Conservation (phyloP, 225 moss, liverwort and hornwort species). For the Rhytidiadelphus loreus region DNA sequence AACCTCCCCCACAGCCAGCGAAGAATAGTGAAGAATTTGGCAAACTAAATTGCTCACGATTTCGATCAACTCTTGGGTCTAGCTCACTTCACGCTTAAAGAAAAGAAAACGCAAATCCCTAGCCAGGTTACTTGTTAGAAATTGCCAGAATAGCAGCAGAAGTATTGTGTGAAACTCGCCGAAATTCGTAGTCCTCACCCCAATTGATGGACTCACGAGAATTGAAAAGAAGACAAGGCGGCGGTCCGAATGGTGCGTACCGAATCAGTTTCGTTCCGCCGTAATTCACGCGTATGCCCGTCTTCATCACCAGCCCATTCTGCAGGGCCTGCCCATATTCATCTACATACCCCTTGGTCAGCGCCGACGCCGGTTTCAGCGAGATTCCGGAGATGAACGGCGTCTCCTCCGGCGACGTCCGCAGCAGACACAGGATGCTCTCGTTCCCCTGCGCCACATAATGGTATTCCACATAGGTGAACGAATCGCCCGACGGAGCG, state of each 20-base stretch:
- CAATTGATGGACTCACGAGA: neutral
- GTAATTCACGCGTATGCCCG: neutral
- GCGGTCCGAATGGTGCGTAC: neutral
- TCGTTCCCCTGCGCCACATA: neutral
- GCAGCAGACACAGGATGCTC: neutral
- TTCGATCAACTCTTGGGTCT: neutral
- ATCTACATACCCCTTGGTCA: neutral
- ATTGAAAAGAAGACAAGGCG: no score
- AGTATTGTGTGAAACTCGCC: neutral
- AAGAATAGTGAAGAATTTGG: no score
- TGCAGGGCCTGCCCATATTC: neutral
- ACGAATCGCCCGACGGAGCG: neutral
- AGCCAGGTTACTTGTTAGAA: neutral
- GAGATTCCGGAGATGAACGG: constrained; percentile 24
- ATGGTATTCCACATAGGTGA: neutral
- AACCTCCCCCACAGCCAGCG: no score
- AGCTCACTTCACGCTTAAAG: neutral
- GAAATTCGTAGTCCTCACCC: neutral
- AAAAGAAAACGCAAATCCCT: neutral
- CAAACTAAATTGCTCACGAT: neutral
- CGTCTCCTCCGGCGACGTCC: neutral
- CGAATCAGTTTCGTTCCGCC: neutral
- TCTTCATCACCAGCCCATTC: neutral
- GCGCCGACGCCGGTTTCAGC: neutral
- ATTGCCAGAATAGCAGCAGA: neutral